Base-by-base conservation (phyloP, 495 filamentous ascomycete species). In the Melanomma pulvis-pyrius region DNA sequence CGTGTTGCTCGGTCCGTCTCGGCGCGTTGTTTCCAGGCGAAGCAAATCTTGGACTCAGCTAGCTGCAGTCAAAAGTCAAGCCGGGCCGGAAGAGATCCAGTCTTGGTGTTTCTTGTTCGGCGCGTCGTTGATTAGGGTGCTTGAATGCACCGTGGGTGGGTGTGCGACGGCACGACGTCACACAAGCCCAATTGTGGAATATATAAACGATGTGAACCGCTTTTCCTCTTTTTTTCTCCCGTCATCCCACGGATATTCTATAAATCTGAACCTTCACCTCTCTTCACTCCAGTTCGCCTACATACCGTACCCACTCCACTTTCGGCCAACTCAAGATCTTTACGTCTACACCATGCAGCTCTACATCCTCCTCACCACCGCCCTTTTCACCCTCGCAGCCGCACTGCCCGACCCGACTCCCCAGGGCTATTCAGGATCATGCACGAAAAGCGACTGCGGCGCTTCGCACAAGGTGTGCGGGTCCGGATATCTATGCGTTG, bases 351-450 rank as follows among this genome's bases (percentile, higher is more conserved):
- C 26, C 28, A 59, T 59, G 55, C 55, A 29, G 12, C 26, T 59
- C 36, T 44, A 30, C 47, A 32, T 62, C 25, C 15, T 62, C 32
- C 2, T 62, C 8, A 25, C 26, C 2, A 21, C 48, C 29, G 2
- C 53, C 5, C 22, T 53, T 4, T 24, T 28, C 15, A 9, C 29
- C 48, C 2, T 53, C 26, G 59, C 49, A 1, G 2, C 22, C 12
- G 59, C 59, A 3, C 47, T 62, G 2, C 59, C 59, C 4, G 59
- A 62, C n/a, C 59, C 59, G 5, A 52, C 29, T 17, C 59, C 59
- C 6, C 59, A 62, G 21, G 59, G 47, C 12, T 62, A 53, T 21
- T 52, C 59, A 4, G 59, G 59, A 2, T 47, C 59, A 6, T 62
- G 59, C 49, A 28, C 59, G 22, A 48, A 15, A 6, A 44, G 1